Conservation (phyloP, 2,329 filamentous ascomycete species). For the Curvularia sp. region DNA sequence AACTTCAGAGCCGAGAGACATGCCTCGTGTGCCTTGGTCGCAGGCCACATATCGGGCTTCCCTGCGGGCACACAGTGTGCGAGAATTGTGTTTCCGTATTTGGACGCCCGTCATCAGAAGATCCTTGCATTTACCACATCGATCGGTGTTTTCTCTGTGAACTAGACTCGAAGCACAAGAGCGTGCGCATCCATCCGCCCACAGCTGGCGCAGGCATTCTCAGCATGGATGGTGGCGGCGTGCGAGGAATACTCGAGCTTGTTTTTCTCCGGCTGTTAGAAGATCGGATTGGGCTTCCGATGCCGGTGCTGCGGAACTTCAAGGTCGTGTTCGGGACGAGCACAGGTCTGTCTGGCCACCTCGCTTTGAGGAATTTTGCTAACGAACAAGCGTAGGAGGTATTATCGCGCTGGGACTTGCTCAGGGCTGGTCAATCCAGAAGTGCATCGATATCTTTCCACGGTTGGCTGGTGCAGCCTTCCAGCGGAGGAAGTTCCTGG, state of each 20-base stretch:
- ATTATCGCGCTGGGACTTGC: conserved; percentile 3
- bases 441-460: conserved; percentile 16
- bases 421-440: conserved; percentile 7
- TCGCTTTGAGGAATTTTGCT: conserved; percentile 15
- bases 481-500: conserved; percentile 14
- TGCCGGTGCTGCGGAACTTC: conserved; percentile 1
- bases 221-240: conserved; percentile 6
- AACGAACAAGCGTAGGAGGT: conserved; percentile 9
- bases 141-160: conserved; percentile 18
- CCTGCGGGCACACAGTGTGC: conserved; percentile 2
- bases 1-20: conserved; percentile 1
- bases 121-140: conserved; percentile 20
- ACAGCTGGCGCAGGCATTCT: conserved; percentile 20
- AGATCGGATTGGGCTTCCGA: not conserved
- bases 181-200: conserved; percentile 16
- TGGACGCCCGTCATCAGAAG: conserved; percentile 9
- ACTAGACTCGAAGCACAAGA: conserved; percentile 12
- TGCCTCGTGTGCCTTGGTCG: not conserved
- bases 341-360: conserved; percentile 13
- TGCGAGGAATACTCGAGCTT: conserved; percentile 1
- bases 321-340: conserved; percentile 1
- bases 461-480: conserved; percentile 15
- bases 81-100: conserved; percentile 17
- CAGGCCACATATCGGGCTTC: not conserved
- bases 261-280: not conserved